These are phyloP conservation scores for Diospyros kaki DNA, from an alignment of 148 eudicot genomes.

Conservation along the genomic window DNA sequence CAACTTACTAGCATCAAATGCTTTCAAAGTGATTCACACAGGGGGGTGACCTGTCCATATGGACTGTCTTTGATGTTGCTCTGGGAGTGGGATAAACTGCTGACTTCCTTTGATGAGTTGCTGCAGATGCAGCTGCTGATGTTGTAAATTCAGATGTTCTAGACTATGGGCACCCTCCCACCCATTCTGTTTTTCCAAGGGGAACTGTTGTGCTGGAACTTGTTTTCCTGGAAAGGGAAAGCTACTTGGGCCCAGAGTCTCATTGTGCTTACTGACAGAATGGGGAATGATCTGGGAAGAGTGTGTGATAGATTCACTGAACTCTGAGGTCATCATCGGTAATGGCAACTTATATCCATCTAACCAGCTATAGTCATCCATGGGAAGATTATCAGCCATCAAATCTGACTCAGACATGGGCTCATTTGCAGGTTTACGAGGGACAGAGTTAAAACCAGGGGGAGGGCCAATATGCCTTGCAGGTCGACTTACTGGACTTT, in stretches of 20 bases:
- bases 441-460: constrained; percentile 58
- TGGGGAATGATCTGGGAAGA: constrained; percentile 22
- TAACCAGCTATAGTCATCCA: constrained; percentile 50
- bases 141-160: constrained; percentile 28
- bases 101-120: constrained; percentile 29
- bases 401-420: constrained; percentile 27
- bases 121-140: constrained; percentile 37
- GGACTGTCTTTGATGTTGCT: constrained; percentile 43
- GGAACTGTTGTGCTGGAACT: constrained; percentile 29
- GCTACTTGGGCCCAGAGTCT: constrained; percentile 33
- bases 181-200: constrained; percentile 28
- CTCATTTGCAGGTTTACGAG: constrained; percentile 33
- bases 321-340: constrained; percentile 23
- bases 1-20: constrained; percentile 26
- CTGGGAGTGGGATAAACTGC: constrained; percentile 39
- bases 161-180: constrained; percentile 31
- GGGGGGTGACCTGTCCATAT: constrained; percentile 43
- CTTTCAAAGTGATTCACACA: constrained; percentile 36
- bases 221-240: constrained; percentile 65
- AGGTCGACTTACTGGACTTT: constrained; percentile 41
- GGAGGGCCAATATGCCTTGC: constrained; percentile 70
- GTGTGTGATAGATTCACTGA: constrained; percentile 21
- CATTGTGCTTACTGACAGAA: constrained; percentile 20
- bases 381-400: constrained; percentile 25
- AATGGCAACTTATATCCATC: constrained; percentile 43